Evolutionary conservation across 371 early-diverging fungal species (phyloP).

Genomic region (Apophysomyces ossiformis): DNA sequence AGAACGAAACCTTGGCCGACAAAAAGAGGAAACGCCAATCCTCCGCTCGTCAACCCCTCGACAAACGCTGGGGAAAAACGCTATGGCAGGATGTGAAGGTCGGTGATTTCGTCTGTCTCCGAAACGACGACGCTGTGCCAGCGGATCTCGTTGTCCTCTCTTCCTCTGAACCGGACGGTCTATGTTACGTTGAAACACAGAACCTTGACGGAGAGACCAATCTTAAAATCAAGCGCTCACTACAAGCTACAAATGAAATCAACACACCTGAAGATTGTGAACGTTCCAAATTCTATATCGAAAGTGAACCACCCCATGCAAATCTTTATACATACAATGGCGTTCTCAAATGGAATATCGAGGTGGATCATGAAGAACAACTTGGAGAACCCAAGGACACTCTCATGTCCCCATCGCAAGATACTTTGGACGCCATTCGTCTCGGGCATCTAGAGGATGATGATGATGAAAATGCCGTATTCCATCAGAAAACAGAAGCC

Average conservation of each 20-base stretch:
- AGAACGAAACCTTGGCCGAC: conserved; percentile 7
- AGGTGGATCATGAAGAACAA: background rate
- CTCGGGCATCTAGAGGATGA: conserved; percentile 18
- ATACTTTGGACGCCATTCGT: conserved; percentile 1
- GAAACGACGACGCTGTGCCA: conserved; percentile 92
- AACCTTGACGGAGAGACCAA: conserved; percentile 92
- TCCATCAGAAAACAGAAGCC: conserved; percentile 67
- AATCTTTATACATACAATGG: conserved; percentile 82
- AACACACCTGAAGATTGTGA: conserved; percentile 61
- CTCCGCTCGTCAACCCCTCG: conserved; percentile 28
- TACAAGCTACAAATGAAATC: conserved; percentile 55
- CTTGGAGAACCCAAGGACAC: conserved; percentile 10
- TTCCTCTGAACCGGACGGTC: conserved; percentile 64
- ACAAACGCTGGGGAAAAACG: conserved; percentile 56
- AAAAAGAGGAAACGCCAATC: conserved; percentile 24
- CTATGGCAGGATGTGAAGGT: conserved; percentile 87
- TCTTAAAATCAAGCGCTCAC: conserved; percentile 65
- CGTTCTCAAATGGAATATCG: conserved; percentile 60
- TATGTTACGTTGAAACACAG: conserved; percentile 85
- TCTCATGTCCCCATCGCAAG: background rate
- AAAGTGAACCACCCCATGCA: conserved; percentile 82
- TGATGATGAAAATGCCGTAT: conserved; percentile 31
- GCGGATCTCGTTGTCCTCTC: conserved; percentile 79
- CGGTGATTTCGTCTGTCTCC: conserved; percentile 89
- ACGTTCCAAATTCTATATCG: conserved; percentile 63